Conservation (phyloP, 140 eudicot genomes). For the Stevia rebaudiana region DNA sequence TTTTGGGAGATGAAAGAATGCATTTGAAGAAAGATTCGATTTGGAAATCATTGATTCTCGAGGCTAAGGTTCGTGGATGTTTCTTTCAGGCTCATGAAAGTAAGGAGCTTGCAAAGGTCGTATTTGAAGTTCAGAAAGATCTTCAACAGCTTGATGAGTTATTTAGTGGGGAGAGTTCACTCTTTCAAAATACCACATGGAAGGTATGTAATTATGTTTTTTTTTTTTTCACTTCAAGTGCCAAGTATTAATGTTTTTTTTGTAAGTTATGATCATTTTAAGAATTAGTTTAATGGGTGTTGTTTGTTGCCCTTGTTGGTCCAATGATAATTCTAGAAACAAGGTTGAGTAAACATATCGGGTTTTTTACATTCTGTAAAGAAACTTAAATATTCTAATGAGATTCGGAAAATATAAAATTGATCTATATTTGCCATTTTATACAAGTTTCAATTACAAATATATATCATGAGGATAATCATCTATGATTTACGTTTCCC, state of each 20-base stretch:
- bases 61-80: constrained; percentile 52
- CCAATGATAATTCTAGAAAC: too few relatives aligned
- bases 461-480: not conserved
- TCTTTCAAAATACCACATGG: constrained; percentile 51
- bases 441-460: too few relatives aligned
- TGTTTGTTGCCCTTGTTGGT: too few relatives aligned
- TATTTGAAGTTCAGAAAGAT: constrained; percentile 58
- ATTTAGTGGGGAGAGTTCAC: constrained; percentile 43
- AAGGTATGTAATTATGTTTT: constrained; percentile 35
- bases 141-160: constrained; percentile 66
- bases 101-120: constrained; percentile 37
- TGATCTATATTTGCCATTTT: too few relatives aligned
- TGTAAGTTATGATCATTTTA: too few relatives aligned
- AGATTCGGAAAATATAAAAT: too few relatives aligned
- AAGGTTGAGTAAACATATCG: too few relatives aligned
- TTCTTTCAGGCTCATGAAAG: constrained; percentile 61
- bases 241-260: too few relatives aligned
- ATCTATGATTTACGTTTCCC: too few relatives aligned
- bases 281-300: too few relatives aligned
- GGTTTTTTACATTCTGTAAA: too few relatives aligned
- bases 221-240: not conserved
- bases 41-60: constrained; percentile 47
- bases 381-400: too few relatives aligned
- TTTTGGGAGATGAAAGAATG: constrained; percentile 56
- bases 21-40: constrained; percentile 29